Percentiles rank a stretch among this genome's conserved stretches.
These are phyloP conservation scores for Penicillium roqueforti DNA, from an alignment of 495 filamentous ascomycete species.

Conservation along the genomic window DNA sequence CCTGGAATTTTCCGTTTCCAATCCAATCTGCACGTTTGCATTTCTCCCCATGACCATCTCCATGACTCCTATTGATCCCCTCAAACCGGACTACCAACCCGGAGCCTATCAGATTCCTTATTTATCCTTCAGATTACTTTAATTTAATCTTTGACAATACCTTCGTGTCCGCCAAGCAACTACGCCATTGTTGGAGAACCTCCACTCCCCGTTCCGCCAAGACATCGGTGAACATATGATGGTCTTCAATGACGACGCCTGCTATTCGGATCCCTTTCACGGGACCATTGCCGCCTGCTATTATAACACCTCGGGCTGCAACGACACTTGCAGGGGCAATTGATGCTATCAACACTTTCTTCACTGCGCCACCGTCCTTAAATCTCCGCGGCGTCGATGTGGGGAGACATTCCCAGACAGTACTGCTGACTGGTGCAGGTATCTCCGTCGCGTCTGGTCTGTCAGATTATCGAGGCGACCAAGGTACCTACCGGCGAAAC, in stretches of 20 bases:
- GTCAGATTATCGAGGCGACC: constrained; percentile 84
- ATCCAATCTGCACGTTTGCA: not conserved
- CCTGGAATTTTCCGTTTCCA: constrained; percentile 17
- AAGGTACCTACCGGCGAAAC: constrained; percentile 90
- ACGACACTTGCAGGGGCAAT: constrained; percentile 67
- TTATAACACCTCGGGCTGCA: constrained; percentile 67
- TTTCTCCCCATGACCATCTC: constrained; percentile 3
- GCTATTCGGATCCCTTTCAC: constrained; percentile 91
- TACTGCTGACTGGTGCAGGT: constrained; percentile 88
- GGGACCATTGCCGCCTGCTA: constrained; percentile 71
- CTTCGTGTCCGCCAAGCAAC: not conserved
- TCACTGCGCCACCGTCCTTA: constrained; percentile 53
- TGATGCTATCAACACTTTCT: constrained; percentile 68
- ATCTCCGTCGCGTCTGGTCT: constrained; percentile 91
- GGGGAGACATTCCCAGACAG: constrained; percentile 49
- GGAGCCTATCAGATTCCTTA: not conserved
- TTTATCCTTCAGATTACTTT: not conserved
- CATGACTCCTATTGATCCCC: not conserved
- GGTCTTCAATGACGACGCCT: constrained; percentile 56
- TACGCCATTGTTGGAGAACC: constrained; percentile 9
- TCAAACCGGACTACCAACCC: not conserved
- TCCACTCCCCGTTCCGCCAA: constrained; percentile 3
- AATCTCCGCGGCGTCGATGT: constrained; percentile 47
- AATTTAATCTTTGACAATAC: not conserved
- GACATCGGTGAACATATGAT: not conserved